Conservation (phyloP, 2,329 filamentous ascomycete species). For the Nannizzia gypsea region DNA sequence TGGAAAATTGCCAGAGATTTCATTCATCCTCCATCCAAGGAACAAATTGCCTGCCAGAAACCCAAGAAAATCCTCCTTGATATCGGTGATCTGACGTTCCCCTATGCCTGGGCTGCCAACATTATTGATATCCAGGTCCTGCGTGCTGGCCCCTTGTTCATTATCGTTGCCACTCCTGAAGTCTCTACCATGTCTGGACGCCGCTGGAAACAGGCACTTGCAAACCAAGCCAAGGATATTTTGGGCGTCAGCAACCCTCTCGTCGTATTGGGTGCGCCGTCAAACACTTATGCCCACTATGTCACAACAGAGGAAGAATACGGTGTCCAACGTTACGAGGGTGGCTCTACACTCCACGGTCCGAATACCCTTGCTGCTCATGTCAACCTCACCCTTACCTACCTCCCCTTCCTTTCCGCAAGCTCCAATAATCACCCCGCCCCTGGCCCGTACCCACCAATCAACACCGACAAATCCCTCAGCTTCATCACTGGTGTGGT, state of each 20-base stretch:
- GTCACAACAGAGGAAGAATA: constrained; percentile 72
- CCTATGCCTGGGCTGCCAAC: constrained; percentile 84
- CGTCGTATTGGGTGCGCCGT: constrained; percentile 79
- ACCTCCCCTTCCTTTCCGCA: constrained; percentile 54
- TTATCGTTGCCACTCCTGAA: constrained; percentile 76
- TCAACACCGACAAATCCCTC: constrained; percentile 64
- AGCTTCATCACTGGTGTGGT: constrained; percentile 73
- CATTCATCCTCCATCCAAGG: constrained; percentile 56
- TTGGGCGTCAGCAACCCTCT: constrained; percentile 45
- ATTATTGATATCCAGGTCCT: constrained; percentile 80
- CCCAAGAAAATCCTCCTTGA: constrained; percentile 80
- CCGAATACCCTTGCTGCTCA: constrained; percentile 72
- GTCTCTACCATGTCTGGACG: constrained; percentile 86
- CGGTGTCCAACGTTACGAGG: constrained; percentile 77
- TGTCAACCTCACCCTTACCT: constrained; percentile 69
- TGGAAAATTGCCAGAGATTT: constrained; percentile 66
- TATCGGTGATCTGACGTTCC: constrained; percentile 64
- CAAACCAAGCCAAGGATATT: constrained; percentile 41
- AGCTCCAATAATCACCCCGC: constrained; percentile 34
- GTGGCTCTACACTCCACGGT: constrained; percentile 83
- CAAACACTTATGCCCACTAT: constrained; percentile 83
- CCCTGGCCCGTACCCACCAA: constrained; percentile 55
- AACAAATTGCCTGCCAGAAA: constrained; percentile 63
- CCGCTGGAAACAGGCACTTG: constrained; percentile 66
- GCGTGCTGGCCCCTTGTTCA: constrained; percentile 70